These are phyloP conservation scores for Ramaria rubella DNA, from an alignment of 768 basidiomycete species.

Conservation along the genomic window DNA sequence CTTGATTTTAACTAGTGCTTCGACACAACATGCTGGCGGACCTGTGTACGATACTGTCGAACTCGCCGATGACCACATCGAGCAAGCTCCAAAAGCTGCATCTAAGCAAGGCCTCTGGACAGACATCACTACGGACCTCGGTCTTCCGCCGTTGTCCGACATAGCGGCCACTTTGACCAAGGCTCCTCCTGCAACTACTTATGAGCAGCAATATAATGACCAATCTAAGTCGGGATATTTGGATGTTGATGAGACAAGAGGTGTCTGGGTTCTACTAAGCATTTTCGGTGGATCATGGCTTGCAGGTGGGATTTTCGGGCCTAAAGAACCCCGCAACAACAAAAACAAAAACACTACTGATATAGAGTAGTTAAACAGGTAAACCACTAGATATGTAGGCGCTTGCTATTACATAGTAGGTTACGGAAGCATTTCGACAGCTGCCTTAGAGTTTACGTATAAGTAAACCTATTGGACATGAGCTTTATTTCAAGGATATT, in stretches of 20 bases:
- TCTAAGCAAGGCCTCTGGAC: conserved; percentile 21
- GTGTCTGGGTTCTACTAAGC: conserved; percentile 43
- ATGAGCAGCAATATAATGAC: too few species aligned
- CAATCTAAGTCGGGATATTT: conserved; percentile 28
- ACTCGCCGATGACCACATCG: conserved; percentile 17
- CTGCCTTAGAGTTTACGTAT: too few species aligned
- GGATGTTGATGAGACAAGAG: conserved; percentile 39
- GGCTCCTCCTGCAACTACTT: too few species aligned
- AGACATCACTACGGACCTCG: conserved; percentile 33
- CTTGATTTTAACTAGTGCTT: conserved; percentile 41
- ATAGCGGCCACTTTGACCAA: conserved; percentile 16
- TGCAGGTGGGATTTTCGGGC: conserved; percentile 28
- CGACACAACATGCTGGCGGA: conserved; percentile 42
- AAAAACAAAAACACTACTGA: not conserved
- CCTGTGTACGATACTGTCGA: conserved; percentile 32
- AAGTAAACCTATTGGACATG: not conserved
- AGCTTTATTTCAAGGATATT: not conserved
- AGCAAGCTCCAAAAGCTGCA: conserved; percentile 11
- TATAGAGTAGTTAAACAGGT: not conserved
- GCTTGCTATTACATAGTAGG: too few species aligned
- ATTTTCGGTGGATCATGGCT: conserved; percentile 45
- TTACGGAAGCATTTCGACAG: too few species aligned
- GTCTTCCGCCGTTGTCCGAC: conserved; percentile 29
- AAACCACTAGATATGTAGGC: not conserved
- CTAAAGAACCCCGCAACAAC: conserved; percentile 1